Base-by-base conservation (phyloP, 441 rosid genomes). In the Hura crepitans region DNA sequence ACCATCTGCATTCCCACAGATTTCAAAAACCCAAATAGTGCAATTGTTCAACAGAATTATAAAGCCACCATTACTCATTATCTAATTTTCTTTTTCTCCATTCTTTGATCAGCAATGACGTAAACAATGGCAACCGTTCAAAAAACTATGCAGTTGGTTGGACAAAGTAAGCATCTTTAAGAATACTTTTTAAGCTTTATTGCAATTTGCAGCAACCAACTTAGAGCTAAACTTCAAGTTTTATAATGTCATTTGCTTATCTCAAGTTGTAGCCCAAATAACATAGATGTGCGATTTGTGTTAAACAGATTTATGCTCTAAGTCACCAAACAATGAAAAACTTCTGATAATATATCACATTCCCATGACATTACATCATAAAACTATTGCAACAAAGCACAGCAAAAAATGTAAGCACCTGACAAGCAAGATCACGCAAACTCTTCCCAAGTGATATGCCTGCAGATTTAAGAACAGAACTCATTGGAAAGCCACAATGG, bases 371-470 rank as follows among this genome's bases (percentile, higher is more conserved):
- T 22, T 62, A 43, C 50, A 55, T 10, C 46, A 25, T 6, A 66
- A 75, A 51, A 30, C 27, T 62, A 72, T 50, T 6, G 51, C 27
- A 23, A 18, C 25, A 33, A 55, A 58, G 18, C 66, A 69, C 60
- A 28, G 20, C 25, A 70, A 50, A 51, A 67, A 59, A 59, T 43
- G 17, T 47, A 62, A 33, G 22, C 72, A 93, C 98, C 96, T 91
- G 98, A 81, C 98, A 93, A 78, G 95, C 96, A 75, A 93, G 92
- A 84, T 91, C 97, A 42, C 91, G 84, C 0, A 87, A 77, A 78
- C 75, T 84, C 81, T 86, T 91, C 50, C 91, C 90, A 65, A 91
- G 93, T 54, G 80, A 74, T 62, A 88, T 75, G 18, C 82, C 81
- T 42, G 61, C 62, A 79, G 82, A 81, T 82, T 77, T 89, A 81